phyloP scores from a whole-genome alignment of 495 filamentous ascomycete species.

The Penicillium mononematosum region DNA sequence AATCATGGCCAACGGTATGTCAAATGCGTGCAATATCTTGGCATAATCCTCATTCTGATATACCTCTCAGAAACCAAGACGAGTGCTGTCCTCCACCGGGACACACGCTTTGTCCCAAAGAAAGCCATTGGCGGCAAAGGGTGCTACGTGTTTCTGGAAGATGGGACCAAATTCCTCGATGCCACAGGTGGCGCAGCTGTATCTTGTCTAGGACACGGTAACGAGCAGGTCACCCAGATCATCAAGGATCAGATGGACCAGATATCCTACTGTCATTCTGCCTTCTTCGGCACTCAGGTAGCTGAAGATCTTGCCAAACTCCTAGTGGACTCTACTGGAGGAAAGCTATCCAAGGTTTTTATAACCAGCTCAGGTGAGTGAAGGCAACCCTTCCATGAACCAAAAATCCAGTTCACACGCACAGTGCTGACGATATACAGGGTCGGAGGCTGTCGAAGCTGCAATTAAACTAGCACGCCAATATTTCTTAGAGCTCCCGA shows the following conservation, averaged over 20 bases:
- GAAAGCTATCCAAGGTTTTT: slow-evolving; percentile 44
- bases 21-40: not conserved
- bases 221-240: slow-evolving; percentile 43
- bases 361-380: slow-evolving; percentile 58
- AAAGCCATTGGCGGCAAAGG: slow-evolving; percentile 44
- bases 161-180: slow-evolving; percentile 65
- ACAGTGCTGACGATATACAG: slow-evolving; percentile 29
- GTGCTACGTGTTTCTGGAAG: slow-evolving; percentile 50
- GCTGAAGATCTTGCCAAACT: slow-evolving; percentile 46
- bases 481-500: slow-evolving; percentile 55
- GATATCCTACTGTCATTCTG: slow-evolving; percentile 54
- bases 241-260: slow-evolving; percentile 50
- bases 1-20: slow-evolving; percentile 4
- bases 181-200: slow-evolving; percentile 55
- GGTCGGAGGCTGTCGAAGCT: slow-evolving; percentile 70
- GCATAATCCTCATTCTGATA: slow-evolving; percentile 4
- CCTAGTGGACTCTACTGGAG: slow-evolving; percentile 48
- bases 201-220: slow-evolving; percentile 49
- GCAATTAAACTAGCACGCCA: slow-evolving; percentile 65
- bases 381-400: not conserved
- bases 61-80: slow-evolving; percentile 10
- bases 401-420: not conserved
- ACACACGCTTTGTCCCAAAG: slow-evolving; percentile 40
- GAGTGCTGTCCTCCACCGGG: slow-evolving; percentile 46
- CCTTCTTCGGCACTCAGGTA: slow-evolving; percentile 49